Conservation (phyloP, 495 filamentous ascomycete species). For the Penicillium maclennaniae region DNA sequence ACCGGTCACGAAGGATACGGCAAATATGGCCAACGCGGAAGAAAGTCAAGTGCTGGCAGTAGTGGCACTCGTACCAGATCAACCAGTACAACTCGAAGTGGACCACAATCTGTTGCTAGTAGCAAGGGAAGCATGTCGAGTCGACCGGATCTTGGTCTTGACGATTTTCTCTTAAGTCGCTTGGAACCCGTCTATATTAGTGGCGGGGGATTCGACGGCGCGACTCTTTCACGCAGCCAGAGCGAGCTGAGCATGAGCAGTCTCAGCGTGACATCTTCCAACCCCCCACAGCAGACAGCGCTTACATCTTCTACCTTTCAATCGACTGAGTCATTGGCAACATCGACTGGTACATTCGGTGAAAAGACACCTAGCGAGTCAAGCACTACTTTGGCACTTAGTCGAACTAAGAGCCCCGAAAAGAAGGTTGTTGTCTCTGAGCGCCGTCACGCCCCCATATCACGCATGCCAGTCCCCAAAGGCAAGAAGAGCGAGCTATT, state of each 20-base stretch:
- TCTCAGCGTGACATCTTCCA: constrained; percentile 49
- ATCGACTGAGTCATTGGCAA: constrained; percentile 35
- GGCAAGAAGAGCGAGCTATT: constrained; percentile 8
- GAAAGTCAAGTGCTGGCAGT: constrained; percentile 47
- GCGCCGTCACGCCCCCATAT: constrained; percentile 4
- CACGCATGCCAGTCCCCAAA: constrained; percentile 23
- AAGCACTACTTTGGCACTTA: neutral
- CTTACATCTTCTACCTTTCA: constrained; percentile 23
- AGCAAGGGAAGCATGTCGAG: constrained; percentile 53
- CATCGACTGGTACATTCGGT: constrained; percentile 22
- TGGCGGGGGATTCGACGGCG: constrained; percentile 57
- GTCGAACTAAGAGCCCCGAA: constrained; percentile 10
- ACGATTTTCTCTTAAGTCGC: constrained; percentile 70
- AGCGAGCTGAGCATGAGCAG: constrained; percentile 59
- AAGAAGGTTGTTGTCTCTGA: neutral
- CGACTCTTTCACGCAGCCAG: constrained; percentile 55
- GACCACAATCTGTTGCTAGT: constrained; percentile 42
- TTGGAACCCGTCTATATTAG: constrained; percentile 85
- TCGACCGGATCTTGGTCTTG: constrained; percentile 52
- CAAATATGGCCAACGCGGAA: constrained; percentile 55
- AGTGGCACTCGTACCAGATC: constrained; percentile 48
- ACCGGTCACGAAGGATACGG: constrained; percentile 97
- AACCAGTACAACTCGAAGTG: constrained; percentile 52
- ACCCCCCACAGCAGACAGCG: constrained; percentile 13
- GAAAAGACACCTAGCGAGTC: constrained; percentile 12